Conservation (phyloP, 305 asterid genomes). For the Nicotiana rustica region DNA sequence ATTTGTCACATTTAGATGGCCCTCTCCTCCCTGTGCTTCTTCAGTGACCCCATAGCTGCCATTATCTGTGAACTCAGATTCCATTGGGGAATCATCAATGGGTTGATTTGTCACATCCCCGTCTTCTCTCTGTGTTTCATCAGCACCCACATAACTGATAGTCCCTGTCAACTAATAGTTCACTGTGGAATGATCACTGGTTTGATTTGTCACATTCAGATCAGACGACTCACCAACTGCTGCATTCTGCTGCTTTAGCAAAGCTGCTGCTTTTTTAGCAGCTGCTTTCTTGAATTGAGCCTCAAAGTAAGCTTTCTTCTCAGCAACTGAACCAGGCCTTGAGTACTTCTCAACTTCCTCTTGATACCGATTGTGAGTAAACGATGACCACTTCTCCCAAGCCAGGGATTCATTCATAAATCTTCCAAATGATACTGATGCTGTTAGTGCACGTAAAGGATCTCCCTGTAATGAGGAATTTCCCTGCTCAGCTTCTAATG, state of each 20-base stretch:
- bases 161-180: constrained; percentile 34
- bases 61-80: constrained; percentile 15
- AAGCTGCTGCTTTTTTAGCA: constrained; percentile 64
- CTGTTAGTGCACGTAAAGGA: constrained; percentile 67
- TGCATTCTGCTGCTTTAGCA: constrained; percentile 62
- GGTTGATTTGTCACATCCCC: background rate
- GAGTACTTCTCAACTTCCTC: constrained; percentile 85
- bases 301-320: constrained; percentile 90
- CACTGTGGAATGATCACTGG: constrained; percentile 34
- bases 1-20: constrained; percentile 27
- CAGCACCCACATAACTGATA: constrained; percentile 31
- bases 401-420: constrained; percentile 77
- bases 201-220: constrained; percentile 34
- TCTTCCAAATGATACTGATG: constrained; percentile 91
- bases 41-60: constrained; percentile 22
- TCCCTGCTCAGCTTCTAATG: constrained; percentile 4
- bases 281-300: constrained; percentile 77
- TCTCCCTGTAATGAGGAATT: constrained; percentile 59
- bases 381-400: constrained; percentile 89
- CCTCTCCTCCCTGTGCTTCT: constrained; percentile 29
- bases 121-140: constrained; percentile 31
- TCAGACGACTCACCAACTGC: constrained; percentile 39
- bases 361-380: constrained; percentile 75
- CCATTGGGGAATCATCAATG: background rate
- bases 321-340: constrained; percentile 94